phyloP scores from a whole-genome alignment of 768 basidiomycete species.

The Amanita muscaria region DNA sequence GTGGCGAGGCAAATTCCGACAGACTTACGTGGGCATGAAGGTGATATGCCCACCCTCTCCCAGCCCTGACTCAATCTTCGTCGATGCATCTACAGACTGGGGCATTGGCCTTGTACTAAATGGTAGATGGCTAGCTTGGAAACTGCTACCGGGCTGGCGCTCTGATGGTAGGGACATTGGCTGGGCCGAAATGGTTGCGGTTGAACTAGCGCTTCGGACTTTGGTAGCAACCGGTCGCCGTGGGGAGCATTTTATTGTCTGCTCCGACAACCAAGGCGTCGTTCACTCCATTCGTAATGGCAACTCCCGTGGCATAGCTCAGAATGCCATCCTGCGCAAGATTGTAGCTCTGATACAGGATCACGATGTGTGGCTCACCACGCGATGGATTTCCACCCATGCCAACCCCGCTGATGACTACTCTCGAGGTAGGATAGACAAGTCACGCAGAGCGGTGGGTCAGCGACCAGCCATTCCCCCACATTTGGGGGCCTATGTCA shows the following conservation, averaged over 20 bases:
- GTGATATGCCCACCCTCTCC: too few relatives aligned
- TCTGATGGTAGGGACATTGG: slow-evolving; percentile 14
- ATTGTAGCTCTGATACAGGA: too few relatives aligned
- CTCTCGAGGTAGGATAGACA: too few relatives aligned
- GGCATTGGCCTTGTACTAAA: slow-evolving; percentile 15
- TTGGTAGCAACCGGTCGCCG: slow-evolving; percentile 2
- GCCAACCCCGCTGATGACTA: neutral
- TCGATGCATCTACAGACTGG: slow-evolving; percentile 17
- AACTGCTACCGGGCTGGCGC: slow-evolving; percentile 5
- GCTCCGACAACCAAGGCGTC: slow-evolving; percentile 27
- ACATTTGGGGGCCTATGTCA: too few relatives aligned
- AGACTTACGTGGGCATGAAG: too few relatives aligned
- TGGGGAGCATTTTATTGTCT: slow-evolving; percentile 19
- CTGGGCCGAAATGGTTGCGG: slow-evolving; percentile 19
- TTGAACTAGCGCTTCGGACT: slow-evolving; percentile 15
- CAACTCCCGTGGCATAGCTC: slow-evolving; percentile 10
- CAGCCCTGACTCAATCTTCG: slow-evolving; percentile 8
- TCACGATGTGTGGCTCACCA: too few relatives aligned
- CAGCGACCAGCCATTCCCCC: too few relatives aligned
- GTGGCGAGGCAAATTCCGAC: too few relatives aligned
- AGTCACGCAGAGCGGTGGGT: too few relatives aligned
- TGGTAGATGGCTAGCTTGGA: slow-evolving; percentile 11
- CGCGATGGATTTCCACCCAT: too few relatives aligned
- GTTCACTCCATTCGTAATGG: slow-evolving; percentile 21
- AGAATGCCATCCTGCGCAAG: too few relatives aligned